Base-by-base conservation (phyloP, 148 eudicot genomes). In the Rhododendron kiyosumense region DNA sequence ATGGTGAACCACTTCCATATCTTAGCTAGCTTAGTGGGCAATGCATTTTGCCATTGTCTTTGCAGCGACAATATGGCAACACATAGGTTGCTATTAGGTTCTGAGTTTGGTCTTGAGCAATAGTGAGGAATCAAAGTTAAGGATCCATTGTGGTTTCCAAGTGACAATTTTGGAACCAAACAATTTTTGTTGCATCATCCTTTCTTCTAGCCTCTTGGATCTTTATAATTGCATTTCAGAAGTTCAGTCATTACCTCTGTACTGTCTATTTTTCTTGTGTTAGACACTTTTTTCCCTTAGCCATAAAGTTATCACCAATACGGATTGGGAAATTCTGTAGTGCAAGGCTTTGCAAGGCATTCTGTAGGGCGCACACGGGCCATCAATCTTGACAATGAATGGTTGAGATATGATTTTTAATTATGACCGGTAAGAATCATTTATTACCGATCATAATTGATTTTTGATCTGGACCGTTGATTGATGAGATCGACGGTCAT, bases 81-180 rank as follows among this genome's bases (percentile, higher is more conserved):
- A 54, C 59, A 30, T 26, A 24, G 38, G 38, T 15, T 34, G 41
- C 82, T 32, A 28, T 79, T 79, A 79, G 26, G 32, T 28, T 17
- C 34, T 36, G 59, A 20, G 38, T 48, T 73, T 11, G 3, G 48
- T 41, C 79, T 8, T 48, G 61, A 84, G 61, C 12, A 30, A 83
- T 28, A 30, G 22, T 30, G 43, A 71, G 46, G 43, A 69, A 14
- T 22, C 61, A 30, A 84, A 49, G 38, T 84, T 24, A 32, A 71
- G 79, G 80, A 74, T 36, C 17, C 78, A 49, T 38, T 83, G 85
- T 15, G 9, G 59, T 84, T 84, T 46, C 30, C 43, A 8, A 71
- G 22, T 28, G 61, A 48, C 63, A 73, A 84, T 69, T 71, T 45
- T 69, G 71, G 85, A 83, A 46, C 63, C 41, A 83, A 71, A 45